Conservation (phyloP, 805 yeast species). For the Candida insectalens region DNA sequence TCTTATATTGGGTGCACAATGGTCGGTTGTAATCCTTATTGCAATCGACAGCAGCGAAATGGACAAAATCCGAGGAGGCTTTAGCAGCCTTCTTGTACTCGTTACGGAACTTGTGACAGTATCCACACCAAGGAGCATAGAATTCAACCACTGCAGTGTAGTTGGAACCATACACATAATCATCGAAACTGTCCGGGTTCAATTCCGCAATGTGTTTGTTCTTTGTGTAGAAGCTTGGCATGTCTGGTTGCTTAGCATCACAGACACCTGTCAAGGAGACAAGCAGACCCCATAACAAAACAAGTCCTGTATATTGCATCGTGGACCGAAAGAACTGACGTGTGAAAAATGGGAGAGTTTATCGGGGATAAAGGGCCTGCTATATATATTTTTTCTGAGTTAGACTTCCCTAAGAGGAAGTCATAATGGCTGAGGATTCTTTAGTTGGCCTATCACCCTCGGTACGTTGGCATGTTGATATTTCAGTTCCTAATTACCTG, state of each 20-base stretch:
- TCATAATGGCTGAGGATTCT: no score
- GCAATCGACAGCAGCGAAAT: constrained; percentile 82
- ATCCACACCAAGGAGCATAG: constrained; percentile 98
- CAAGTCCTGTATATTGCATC: no score
- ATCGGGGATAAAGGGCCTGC: no score
- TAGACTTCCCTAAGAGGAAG: no score
- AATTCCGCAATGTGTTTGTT: constrained; percentile 18
- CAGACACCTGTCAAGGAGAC: no score
- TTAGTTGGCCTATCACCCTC: no score
- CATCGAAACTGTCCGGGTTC: constrained; percentile 40
- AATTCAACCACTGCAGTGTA: constrained; percentile 80
- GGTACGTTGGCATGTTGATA: no score
- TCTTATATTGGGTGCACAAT: constrained; percentile 54
- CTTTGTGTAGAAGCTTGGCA: constrained; percentile 13
- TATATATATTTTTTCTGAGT: no score
- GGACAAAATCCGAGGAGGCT: constrained; percentile 41
- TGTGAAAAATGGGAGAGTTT: no score
- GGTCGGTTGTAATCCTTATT: constrained; percentile 58
- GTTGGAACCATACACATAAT: constrained; percentile 57
- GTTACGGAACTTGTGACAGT: constrained; percentile 67
- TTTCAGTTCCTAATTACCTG: no score
- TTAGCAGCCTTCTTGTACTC: constrained; percentile 58
- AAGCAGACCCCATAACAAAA: no score
- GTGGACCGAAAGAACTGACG: no score
- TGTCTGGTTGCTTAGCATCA: background rate